Percentiles rank a stretch among this genome's conserved stretches.
phyloP scores from a whole-genome alignment of 805 yeast species.

The Candida yuanshanica region DNA sequence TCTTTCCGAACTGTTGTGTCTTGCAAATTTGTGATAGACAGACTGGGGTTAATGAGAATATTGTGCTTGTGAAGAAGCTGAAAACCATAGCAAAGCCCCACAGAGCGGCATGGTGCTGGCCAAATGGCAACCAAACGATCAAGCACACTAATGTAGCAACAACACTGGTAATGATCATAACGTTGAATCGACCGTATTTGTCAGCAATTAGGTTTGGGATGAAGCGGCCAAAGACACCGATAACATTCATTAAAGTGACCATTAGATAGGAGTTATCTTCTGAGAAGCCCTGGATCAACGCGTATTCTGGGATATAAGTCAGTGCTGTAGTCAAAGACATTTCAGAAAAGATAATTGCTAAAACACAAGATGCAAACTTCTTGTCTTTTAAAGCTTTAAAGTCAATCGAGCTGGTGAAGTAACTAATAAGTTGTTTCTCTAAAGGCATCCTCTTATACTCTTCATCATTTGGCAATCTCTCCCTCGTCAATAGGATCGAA shows the following conservation, averaged over 20 bases:
- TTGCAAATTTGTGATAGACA: slow-evolving; percentile 52
- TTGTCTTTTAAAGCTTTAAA: slow-evolving; percentile 37
- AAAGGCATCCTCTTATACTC: slow-evolving; percentile 21
- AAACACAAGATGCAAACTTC: slow-evolving; percentile 36
- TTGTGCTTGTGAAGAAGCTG: slow-evolving; percentile 49
- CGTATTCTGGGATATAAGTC: slow-evolving; percentile 48
- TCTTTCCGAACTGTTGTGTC: slow-evolving; percentile 44
- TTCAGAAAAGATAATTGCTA: slow-evolving; percentile 41
- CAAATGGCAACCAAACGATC: slow-evolving; percentile 34
- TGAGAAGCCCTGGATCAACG: slow-evolving; percentile 13
- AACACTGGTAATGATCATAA: slow-evolving; percentile 31
- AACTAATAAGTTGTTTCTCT: slow-evolving; percentile 20
- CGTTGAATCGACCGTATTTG: slow-evolving; percentile 41
- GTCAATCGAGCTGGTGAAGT: slow-evolving; percentile 25
- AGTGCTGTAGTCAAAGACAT: slow-evolving; percentile 39
- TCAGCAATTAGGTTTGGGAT: slow-evolving; percentile 31
- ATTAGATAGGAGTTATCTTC: slow-evolving; percentile 33
- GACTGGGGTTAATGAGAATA: slow-evolving; percentile 30
- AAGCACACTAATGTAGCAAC: slow-evolving; percentile 31
- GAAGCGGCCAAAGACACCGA: slow-evolving; percentile 29
- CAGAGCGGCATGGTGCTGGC: slow-evolving; percentile 22
- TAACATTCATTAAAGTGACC: slow-evolving; percentile 34
- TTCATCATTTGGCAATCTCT: slow-evolving; percentile 35
- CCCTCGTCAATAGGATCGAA: slow-evolving; percentile 34
- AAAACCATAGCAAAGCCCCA: slow-evolving; percentile 39